Evolutionary conservation across 805 yeast genomes (phyloP), one percentile per base, ranked within the genome.

Genomic region (Yamadazyma philogaea): DNA sequence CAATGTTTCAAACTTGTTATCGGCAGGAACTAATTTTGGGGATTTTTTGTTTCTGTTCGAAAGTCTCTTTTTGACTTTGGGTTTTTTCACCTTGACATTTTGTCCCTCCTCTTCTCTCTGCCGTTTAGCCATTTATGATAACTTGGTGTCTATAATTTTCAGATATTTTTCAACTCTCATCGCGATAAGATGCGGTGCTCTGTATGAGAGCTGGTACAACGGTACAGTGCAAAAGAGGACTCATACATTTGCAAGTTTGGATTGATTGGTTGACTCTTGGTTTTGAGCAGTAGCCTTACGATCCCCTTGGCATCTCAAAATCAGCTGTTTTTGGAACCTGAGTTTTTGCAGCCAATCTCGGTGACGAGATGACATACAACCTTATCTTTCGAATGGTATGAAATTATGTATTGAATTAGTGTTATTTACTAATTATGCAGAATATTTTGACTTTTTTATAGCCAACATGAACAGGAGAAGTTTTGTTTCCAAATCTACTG

Each of bases 391-490:
- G n/a, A n/a, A n/a, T n/a, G n/a, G n/a, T n/a, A n/a, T n/a, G n/a
- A n/a, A n/a, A n/a, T 24, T 5, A 7, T 24, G 28, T 24, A 24
- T 5, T 24, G 10, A 11, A 24, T 24, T 24, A 24, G 18, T 34
- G 11, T 18, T 33, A 33, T 17, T 20, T 33, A 33, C 22, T 16
- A 17, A 17, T 18, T 32, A 34, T 34, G 37, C 37, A 34, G n/a
- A 34, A 20, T 34, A 19, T 33, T 33, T 34, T 22, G 30, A 21
- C 19, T 34, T 34, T 24, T 34, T 34, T 17, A 34, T 34, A 17
- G 28, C 59, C 18, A 66, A 49, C 60, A 69, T 64, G 34, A 68
- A 56, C 31, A 53, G 42, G 54, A 69, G 52, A 45, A 68, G 44
- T 20, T 52, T 46, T 1, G 70, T 61, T 42, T 69, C 74, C 39